Conservation (phyloP, 2,329 filamentous ascomycete species). For the Tolypocladium ophioglossoides region DNA sequence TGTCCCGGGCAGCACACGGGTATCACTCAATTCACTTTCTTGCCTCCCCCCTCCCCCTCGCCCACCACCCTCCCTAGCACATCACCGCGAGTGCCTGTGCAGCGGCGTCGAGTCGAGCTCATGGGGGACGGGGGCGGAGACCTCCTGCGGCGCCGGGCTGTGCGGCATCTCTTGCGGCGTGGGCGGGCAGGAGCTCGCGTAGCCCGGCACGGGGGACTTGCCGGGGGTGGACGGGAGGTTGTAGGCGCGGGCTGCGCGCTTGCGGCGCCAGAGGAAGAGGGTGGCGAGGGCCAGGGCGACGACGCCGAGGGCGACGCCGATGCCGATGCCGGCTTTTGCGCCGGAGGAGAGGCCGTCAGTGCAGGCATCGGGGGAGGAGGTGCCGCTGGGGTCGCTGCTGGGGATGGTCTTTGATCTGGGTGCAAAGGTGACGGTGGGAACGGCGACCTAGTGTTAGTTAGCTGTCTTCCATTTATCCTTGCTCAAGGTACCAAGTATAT, state of each 20-base stretch:
- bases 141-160: conserved; percentile 1
- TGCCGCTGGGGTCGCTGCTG: not conserved
- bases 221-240: not conserved
- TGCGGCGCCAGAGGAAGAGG: conserved; percentile 18
- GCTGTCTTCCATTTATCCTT: too few species aligned
- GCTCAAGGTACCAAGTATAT: too few species aligned
- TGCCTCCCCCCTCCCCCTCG: not conserved
- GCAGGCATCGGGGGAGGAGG: not conserved
- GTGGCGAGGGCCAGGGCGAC: conserved; percentile 11
- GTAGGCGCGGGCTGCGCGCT: not conserved
- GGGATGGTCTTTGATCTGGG: not conserved
- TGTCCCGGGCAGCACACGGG: not conserved
- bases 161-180: conserved; percentile 4
- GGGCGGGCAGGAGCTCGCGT: not conserved
- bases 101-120: conserved; percentile 5
- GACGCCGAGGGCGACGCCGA: conserved; percentile 16
- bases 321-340: conserved; percentile 18
- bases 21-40: not conserved
- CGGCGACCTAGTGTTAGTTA: conserved; percentile 1
- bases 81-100: not conserved
- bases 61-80: not conserved
- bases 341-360: conserved; percentile 14
- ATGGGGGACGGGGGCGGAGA: conserved; percentile 1
- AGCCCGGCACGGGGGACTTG: not conserved
- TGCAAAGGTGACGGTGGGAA: conserved; percentile 2